Evolutionary conservation across 371 early-diverging fungal species (phyloP).

Genomic region (Apophysomyces variabilis): DNA sequence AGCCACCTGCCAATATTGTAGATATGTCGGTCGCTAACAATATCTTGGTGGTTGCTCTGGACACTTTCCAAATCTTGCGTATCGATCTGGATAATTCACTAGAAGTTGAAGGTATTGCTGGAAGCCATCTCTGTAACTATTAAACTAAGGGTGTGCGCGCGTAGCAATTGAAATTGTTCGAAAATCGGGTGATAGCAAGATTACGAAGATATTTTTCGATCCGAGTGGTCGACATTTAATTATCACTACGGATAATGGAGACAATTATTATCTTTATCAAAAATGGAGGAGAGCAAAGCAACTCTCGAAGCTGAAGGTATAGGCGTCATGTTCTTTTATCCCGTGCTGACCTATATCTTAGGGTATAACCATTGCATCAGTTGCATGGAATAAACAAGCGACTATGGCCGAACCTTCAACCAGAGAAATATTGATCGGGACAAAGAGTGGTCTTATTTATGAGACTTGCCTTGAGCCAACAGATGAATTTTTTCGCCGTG

Average conservation of each 20-base stretch:
- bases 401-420: constrained; percentile 57
- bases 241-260: constrained; percentile 73
- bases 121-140: neutral
- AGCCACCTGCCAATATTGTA: constrained; percentile 50
- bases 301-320: constrained; percentile 73
- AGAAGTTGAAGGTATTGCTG: constrained; percentile 34
- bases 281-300: constrained; percentile 78
- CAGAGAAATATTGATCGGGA: constrained; percentile 79
- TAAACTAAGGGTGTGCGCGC: neutral
- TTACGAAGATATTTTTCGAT: constrained; percentile 71
- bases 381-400: constrained; percentile 75
- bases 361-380: constrained; percentile 70
- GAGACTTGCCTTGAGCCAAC: constrained; percentile 83
- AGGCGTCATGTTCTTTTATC: neutral
- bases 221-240: constrained; percentile 78
- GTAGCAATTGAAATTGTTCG: constrained; percentile 69
- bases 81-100: constrained; percentile 69
- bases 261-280: constrained; percentile 73
- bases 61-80: constrained; percentile 66
- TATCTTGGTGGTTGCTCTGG: constrained; percentile 73
- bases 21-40: constrained; percentile 82
- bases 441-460: constrained; percentile 76
- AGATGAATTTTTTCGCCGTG: constrained; percentile 79
- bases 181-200: constrained; percentile 50
- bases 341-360: constrained; percentile 17